Percentiles rank a stretch among this genome's conserved stretches.
Evolutionary conservation across 1,139 yeast genomes (phyloP).

Genomic region (Blastobotrys aristatus): DNA sequence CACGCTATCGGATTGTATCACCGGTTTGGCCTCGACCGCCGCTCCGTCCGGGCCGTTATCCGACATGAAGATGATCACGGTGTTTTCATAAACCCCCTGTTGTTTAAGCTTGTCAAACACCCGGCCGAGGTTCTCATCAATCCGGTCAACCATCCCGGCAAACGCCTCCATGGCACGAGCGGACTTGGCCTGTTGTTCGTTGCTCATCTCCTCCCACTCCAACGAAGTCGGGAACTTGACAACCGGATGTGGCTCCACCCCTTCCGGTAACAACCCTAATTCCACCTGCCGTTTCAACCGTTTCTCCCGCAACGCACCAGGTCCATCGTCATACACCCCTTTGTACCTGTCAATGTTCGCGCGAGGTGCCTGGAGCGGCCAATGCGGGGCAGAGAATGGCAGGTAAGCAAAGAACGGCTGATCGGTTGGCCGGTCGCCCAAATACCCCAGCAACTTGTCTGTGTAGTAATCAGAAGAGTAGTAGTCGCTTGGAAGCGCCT

Average conservation of each 20-base stretch:
- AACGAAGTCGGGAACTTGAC: constrained; percentile 36
- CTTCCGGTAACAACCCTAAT: constrained; percentile 42
- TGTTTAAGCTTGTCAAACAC: constrained; percentile 41
- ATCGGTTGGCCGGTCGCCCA: constrained; percentile 24
- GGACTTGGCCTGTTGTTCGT: constrained; percentile 38
- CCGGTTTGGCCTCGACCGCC: constrained; percentile 49
- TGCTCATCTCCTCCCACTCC: constrained; percentile 41
- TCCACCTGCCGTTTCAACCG: constrained; percentile 37
- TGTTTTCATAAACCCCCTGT: constrained; percentile 45
- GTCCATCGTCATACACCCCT: constrained; percentile 48
- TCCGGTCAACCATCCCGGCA: constrained; percentile 56
- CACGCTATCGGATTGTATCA: constrained; percentile 25
- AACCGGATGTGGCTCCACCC: constrained; percentile 44
- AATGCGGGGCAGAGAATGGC: constrained; percentile 57
- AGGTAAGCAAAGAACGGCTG: constrained; percentile 49
- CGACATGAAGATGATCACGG: constrained; percentile 51
- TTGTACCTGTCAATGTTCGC: constrained; percentile 44
- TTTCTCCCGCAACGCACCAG: constrained; percentile 39
- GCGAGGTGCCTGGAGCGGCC: constrained; percentile 56
- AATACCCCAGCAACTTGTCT: constrained; percentile 39
- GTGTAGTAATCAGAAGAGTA: constrained; percentile 46
- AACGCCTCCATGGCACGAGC: constrained; percentile 54
- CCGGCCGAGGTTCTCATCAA: constrained; percentile 47
- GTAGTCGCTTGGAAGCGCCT: constrained; percentile 43
- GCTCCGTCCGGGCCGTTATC: constrained; percentile 61